phyloP scores from a whole-genome alignment of 2,329 filamentous ascomycete species.

The Penicillium brasilianum region DNA sequence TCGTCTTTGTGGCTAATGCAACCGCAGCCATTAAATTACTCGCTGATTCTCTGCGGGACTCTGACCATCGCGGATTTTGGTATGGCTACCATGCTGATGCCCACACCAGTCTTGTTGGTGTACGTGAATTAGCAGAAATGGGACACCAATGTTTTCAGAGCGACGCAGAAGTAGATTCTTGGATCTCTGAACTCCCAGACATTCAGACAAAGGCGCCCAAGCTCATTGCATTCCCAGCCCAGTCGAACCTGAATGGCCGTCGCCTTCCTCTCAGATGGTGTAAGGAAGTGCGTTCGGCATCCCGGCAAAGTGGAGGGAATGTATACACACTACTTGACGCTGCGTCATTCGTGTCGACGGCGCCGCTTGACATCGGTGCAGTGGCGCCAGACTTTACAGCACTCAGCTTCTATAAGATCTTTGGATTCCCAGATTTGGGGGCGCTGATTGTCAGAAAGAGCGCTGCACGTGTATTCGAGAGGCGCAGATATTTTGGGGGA shows the following conservation, averaged over 20 bases:
- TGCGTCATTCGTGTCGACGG: slow-evolving; percentile 78
- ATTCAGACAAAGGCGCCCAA: slow-evolving; percentile 29
- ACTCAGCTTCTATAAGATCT: slow-evolving; percentile 95
- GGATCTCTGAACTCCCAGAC: slow-evolving; percentile 57
- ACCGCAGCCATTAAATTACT: slow-evolving; percentile 90
- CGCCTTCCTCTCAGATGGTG: slow-evolving; percentile 76
- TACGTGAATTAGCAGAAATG: slow-evolving; percentile 70
- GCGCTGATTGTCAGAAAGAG: slow-evolving; percentile 80
- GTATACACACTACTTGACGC: slow-evolving; percentile 79
- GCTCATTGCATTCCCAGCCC: slow-evolving; percentile 82
- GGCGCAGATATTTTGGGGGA: slow-evolving; percentile 84
- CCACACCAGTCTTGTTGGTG: slow-evolving; percentile 86
- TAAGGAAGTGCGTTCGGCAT: slow-evolving; percentile 49
- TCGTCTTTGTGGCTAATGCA: slow-evolving; percentile 91
- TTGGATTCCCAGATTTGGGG: slow-evolving; percentile 91
- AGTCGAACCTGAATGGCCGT: slow-evolving; percentile 90
- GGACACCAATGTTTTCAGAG: slow-evolving; percentile 68
- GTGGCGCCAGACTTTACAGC: slow-evolving; percentile 81
- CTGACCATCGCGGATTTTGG: slow-evolving; percentile 69
- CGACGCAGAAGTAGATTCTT: slow-evolving; percentile 67
- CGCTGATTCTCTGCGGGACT: slow-evolving; percentile 73
- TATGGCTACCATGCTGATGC: slow-evolving; percentile 84
- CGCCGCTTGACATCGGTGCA: slow-evolving; percentile 72
- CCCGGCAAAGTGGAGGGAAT: slow-evolving; percentile 38
- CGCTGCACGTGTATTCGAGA: slow-evolving; percentile 66